Evolutionary conservation across 2,329 filamentous ascomycete genomes (phyloP).

Genomic region (Pleomassaria siparia): DNA sequence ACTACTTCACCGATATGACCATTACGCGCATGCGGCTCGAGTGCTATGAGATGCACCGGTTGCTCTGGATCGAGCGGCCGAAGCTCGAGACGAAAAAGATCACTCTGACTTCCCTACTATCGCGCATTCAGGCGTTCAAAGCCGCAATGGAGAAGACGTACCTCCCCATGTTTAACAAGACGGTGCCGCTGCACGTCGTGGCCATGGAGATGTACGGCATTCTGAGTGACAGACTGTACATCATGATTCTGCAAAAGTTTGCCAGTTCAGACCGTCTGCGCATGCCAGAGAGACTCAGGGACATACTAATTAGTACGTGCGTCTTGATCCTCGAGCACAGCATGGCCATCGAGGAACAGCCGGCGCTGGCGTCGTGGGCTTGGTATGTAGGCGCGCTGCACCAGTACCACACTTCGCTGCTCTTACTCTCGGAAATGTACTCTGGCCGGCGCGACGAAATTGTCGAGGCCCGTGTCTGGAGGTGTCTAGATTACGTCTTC

Average conservation of each 20-base stretch:
- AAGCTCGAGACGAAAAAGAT: constrained; percentile 63
- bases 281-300: constrained; percentile 65
- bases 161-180: constrained; percentile 61
- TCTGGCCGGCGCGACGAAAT: constrained; percentile 57
- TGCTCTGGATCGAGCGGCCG: constrained; percentile 69
- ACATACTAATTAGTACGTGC: constrained; percentile 65
- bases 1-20: constrained; percentile 68
- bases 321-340: constrained; percentile 57
- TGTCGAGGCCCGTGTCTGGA: constrained; percentile 68
- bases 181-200: constrained; percentile 65
- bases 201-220: constrained; percentile 66
- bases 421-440: constrained; percentile 69
- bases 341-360: constrained; percentile 56
- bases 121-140: constrained; percentile 69
- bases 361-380: constrained; percentile 59
- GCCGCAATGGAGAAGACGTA: constrained; percentile 67
- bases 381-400: constrained; percentile 74
- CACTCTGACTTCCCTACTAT: constrained; percentile 64
- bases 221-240: constrained; percentile 63
- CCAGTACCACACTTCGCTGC: constrained; percentile 70
- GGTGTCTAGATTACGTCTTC: constrained; percentile 72
- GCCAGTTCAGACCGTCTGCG: constrained; percentile 51
- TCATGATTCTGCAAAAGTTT: constrained; percentile 70
- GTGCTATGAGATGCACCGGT: constrained; percentile 70
- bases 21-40: constrained; percentile 70